Base-by-base conservation (phyloP, 2,329 filamentous ascomycete genomes). In the Fusarium transvaalense region DNA sequence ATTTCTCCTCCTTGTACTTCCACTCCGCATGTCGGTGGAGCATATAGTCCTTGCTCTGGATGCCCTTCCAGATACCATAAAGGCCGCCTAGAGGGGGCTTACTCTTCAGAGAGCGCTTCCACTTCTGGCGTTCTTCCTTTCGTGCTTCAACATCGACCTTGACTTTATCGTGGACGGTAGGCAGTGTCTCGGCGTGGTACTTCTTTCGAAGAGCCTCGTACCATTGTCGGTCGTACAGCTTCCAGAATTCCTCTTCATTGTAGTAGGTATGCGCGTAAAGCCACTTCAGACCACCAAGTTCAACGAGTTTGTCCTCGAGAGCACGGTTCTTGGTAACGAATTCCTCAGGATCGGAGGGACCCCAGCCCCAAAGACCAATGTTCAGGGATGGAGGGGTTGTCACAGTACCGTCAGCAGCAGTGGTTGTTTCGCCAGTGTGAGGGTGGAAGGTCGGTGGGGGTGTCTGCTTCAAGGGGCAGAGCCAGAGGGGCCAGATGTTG, bases 251-350 rank as follows among this genome's bases (percentile, higher is more conserved):
- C 1, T 85, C 80, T 74, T 91, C 86, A n/a, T 86, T 85, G 77
- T 96, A 96, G 80, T 94, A 97, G 0, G 92, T 91, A 74, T 95
- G 91, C 4, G 93, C 92, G 78, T 97, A 97, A 14, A 97, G 82
- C 91, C 92, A 96, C 81, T 97, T 97, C 82, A 91, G 88, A 4
- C 93, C 93, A 46, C 89, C 89, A 1, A 96, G 85, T 68, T 88
- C 84, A 47, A 82, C 82, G 6, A 94, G 86, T 75, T 91, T 91
- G 21, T 82, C 80, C 80, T 97, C 93, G 21, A 97, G 83, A 42
- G 84, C 84, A 32, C 90, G 86, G 78, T 97, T 97, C 71, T 88
- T 87, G 38, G 79, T 76, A 3, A 94, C 83, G 73, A 94, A 94
- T n/a, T 84, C 83, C 2, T 79, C 77, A 35, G 80, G 80, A 48